phyloP scores from a whole-genome alignment of 1,139 yeast genomes.

The Saccharomycopsis hybrid region DNA sequence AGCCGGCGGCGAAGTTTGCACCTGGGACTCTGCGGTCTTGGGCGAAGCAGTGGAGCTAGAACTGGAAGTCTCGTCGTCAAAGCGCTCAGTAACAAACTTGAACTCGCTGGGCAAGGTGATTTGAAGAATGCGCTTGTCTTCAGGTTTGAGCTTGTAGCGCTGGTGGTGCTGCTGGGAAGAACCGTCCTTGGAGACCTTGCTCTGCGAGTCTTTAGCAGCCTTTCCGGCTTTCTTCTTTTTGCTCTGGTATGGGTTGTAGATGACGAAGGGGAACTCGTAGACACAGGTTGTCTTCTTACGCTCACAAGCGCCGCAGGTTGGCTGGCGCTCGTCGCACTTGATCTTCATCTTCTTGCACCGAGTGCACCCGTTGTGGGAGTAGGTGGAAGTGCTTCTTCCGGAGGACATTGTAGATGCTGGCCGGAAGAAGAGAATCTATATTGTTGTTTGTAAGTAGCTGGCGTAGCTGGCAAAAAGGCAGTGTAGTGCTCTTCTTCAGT shows the following conservation, averaged over 20 bases:
- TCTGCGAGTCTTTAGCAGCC: background rate
- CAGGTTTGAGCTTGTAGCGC: constrained; percentile 5
- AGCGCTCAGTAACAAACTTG: constrained; percentile 14
- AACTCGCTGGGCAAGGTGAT: constrained; percentile 17
- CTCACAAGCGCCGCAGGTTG: constrained; percentile 68
- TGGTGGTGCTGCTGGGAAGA: background rate
- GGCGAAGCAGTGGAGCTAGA: background rate
- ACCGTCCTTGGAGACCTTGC: background rate
- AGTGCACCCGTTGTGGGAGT: constrained; percentile 44
- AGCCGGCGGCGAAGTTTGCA: background rate
- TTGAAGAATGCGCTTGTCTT: constrained; percentile 12
- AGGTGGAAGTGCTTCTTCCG: constrained; percentile 8
- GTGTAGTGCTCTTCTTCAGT: too few relatives aligned
- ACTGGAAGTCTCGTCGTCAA: constrained; percentile 8
- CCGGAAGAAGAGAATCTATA: too few relatives aligned
- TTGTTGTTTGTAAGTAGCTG: too few relatives aligned
- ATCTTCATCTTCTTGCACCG: constrained; percentile 69
- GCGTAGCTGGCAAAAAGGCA: too few relatives aligned
- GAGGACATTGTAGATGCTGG: background rate
- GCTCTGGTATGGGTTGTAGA: constrained; percentile 14
- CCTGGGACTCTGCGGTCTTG: background rate
- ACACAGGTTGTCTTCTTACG: constrained; percentile 27
- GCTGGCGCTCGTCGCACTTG: constrained; percentile 71
- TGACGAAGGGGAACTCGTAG: constrained; percentile 17
- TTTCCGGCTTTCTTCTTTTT: constrained; percentile 3